phyloP scores from a whole-genome alignment of 768 basidiomycete species.

The Filobasidium floriforme region DNA sequence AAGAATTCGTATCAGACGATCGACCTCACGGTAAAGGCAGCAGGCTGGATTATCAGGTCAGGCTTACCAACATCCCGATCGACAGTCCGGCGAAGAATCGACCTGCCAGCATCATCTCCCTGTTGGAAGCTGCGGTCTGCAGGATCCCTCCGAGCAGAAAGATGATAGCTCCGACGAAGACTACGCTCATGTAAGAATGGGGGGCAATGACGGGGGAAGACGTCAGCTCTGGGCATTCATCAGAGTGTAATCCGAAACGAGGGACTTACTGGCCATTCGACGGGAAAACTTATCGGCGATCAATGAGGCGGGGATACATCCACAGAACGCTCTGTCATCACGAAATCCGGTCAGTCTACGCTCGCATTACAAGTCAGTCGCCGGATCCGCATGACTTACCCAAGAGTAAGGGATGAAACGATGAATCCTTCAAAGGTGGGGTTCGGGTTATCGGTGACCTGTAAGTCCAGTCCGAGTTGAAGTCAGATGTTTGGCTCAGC shows the following conservation, averaged over 20 bases:
- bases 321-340: constrained; percentile 13
- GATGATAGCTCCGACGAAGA: constrained; percentile 20
- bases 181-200: no score
- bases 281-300: constrained; percentile 20
- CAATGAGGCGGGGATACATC: constrained; percentile 20
- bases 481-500: no score
- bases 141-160: constrained; percentile 28
- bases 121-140: constrained; percentile 20
- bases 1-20: no score
- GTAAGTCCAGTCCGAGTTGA: no score
- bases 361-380: no score
- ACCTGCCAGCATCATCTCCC: constrained; percentile 21
- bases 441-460: no score
- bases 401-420: constrained; percentile 34
- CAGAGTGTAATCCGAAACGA: no score
- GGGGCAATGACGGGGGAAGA: no score
- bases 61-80: constrained; percentile 50
- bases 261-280: constrained; percentile 20
- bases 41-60: not conserved
- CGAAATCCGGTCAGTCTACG: no score
- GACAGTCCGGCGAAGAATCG: constrained; percentile 67
- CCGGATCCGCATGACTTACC: constrained; percentile 7
- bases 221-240: no score
- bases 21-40: no score
- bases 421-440: constrained; percentile 30